A percentile compares a stretch with the other conserved stretches of the same genome.
Evolutionary conservation across 2,329 filamentous ascomycete species (phyloP).

Genomic region (Ambrosiella cleistominuta): DNA sequence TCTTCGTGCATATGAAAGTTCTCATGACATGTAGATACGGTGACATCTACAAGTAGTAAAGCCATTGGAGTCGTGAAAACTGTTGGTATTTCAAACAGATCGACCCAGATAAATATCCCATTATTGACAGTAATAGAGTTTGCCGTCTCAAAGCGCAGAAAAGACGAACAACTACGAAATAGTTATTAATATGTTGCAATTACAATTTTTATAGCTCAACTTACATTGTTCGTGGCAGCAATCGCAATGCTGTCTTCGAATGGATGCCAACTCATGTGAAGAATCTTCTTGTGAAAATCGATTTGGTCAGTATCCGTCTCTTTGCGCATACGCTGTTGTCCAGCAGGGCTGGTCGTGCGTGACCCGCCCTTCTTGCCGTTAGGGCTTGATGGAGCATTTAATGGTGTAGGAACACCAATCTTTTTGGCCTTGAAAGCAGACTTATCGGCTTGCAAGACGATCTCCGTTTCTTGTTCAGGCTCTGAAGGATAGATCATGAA

Average conservation of each 20-base stretch:
- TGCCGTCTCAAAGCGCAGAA: conserved; percentile 44
- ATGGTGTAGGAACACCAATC: conserved; percentile 91
- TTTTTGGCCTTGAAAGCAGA: conserved; percentile 99
- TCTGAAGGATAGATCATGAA: conserved; percentile 99
- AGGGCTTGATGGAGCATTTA: conserved; percentile 65
- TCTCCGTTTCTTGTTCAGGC: conserved; percentile 87
- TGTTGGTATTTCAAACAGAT: background rate
- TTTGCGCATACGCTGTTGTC: conserved; percentile 79
- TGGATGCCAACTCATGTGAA: conserved; percentile 99
- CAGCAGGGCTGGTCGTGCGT: conserved; percentile 74
- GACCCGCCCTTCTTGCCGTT: conserved; percentile 77
- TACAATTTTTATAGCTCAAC: conserved; percentile 22
- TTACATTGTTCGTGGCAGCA: conserved; percentile 97
- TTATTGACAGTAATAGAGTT: background rate
- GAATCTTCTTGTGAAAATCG: conserved; percentile 99
- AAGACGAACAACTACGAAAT: conserved; percentile 53
- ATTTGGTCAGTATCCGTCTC: conserved; percentile 99
- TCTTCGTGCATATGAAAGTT: conserved; percentile 6
- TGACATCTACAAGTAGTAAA: background rate
- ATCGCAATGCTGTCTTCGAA: conserved; percentile 99
- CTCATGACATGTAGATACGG: background rate
- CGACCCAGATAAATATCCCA: background rate
- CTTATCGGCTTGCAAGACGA: conserved; percentile 94
- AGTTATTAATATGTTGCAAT: conserved; percentile 1
- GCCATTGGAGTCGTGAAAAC: background rate